A percentile compares a stretch with the other conserved stretches of the same genome.
Conservation (phyloP, 352 stramenopile genomes). For the Blastocystis hominis region DNA sequence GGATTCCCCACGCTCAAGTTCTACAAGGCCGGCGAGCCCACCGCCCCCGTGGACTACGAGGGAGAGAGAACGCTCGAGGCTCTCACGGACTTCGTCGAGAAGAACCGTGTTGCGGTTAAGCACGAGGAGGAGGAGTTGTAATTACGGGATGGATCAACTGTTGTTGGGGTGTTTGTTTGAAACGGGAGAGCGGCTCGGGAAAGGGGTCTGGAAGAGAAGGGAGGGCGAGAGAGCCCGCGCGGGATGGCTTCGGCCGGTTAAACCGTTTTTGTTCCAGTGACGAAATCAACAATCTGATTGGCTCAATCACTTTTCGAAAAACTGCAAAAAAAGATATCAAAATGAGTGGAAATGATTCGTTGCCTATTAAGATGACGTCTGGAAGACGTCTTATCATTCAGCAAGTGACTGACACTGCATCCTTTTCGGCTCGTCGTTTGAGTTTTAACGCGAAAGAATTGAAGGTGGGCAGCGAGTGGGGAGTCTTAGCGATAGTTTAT, state of each 20-base stretch:
- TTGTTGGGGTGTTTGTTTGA: conserved; percentile 11
- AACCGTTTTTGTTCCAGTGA: conserved; percentile 49
- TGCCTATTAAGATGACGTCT: conserved; percentile 47
- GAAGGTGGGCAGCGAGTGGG: background rate
- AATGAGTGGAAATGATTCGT: background rate
- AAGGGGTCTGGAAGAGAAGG: background rate
- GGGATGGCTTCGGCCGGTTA: background rate
- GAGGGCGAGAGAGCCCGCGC: background rate
- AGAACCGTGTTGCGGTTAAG: conserved; percentile 60
- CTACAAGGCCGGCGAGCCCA: conserved; percentile 69
- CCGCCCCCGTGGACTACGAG: conserved; percentile 58
- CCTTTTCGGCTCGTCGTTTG: conserved; percentile 36
- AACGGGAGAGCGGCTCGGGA: background rate
- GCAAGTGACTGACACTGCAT: conserved; percentile 26
- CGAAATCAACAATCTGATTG: conserved; percentile 27
- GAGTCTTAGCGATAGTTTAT: background rate
- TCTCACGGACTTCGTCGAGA: conserved; percentile 62
- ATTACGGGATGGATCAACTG: background rate
- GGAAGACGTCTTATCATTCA: conserved; percentile 46
- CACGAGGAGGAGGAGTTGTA: conserved; percentile 51
- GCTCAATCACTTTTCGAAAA: background rate
- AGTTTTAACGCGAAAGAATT: conserved; percentile 52
- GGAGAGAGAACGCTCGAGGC: conserved; percentile 59
- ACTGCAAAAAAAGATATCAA: background rate
- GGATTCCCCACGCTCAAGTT: conserved; percentile 87